A percentile compares a stretch with the other conserved stretches of the same genome.
These are phyloP conservation scores for Phragmites australis DNA, from an alignment of 176 grass and related monocot species.

Conservation along the genomic window DNA sequence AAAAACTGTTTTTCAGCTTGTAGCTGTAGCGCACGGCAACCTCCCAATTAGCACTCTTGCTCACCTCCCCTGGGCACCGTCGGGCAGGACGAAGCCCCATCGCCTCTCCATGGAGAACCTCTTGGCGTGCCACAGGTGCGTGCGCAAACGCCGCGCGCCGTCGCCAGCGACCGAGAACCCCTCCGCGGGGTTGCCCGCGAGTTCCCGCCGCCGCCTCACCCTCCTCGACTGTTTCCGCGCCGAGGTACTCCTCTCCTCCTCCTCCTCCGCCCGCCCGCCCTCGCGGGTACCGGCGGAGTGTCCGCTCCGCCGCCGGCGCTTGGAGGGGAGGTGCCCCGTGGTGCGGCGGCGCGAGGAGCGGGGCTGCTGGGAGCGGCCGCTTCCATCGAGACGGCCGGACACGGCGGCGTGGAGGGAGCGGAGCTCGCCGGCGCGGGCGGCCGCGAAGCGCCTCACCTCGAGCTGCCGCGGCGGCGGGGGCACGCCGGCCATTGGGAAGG, in stretches of 20 bases:
- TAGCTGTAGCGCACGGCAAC: background rate
- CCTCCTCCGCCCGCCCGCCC: background rate
- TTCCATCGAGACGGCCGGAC: conserved; percentile 37
- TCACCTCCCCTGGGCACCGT: conserved; percentile 66
- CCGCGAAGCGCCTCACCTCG: conserved; percentile 67
- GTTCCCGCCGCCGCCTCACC: conserved; percentile 67
- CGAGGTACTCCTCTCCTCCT: background rate
- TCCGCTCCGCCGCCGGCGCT: conserved; percentile 37
- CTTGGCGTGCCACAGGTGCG: conserved; percentile 89
- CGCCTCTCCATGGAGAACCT: conserved; percentile 73
- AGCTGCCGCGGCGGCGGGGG: conserved; percentile 54
- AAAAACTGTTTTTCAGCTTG: background rate
- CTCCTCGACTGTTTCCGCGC: conserved; percentile 40
- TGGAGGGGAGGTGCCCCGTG: conserved; percentile 59
- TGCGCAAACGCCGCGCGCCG: conserved; percentile 65
- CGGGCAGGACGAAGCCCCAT: conserved; percentile 77
- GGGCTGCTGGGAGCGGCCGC: conserved; percentile 41
- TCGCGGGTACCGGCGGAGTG: background rate
- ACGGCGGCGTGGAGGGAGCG: conserved; percentile 57
- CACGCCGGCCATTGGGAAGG: conserved; percentile 33
- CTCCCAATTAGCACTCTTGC: background rate
- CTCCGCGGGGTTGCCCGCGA: conserved; percentile 51
- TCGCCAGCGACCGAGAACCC: conserved; percentile 65
- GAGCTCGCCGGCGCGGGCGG: conserved; percentile 57
- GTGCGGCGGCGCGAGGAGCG: conserved; percentile 71